Conservation (phyloP, 2,329 filamentous ascomycete genomes). For the Penicillium sp. region DNA sequence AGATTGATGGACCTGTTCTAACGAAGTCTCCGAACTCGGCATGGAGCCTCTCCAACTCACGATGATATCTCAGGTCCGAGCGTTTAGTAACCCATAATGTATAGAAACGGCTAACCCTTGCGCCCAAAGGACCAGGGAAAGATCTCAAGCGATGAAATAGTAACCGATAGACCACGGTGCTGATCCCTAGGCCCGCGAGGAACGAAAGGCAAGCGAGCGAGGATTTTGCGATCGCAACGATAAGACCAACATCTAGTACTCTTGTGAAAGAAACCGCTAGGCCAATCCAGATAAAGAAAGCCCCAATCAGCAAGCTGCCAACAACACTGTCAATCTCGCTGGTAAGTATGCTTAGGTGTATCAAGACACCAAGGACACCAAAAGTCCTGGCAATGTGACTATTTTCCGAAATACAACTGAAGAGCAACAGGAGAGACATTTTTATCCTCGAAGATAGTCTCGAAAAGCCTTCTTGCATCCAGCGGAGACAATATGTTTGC, state of each 20-base stretch:
- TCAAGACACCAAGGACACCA: not conserved
- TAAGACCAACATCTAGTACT: not conserved
- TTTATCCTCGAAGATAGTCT: not conserved
- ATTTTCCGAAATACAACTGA: not conserved
- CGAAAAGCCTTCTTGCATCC: not conserved
- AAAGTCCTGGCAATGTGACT: not conserved
- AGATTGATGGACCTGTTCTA: constrained; percentile 27
- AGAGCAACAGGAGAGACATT: not conserved
- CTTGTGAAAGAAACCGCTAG: not conserved
- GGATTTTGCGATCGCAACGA: not conserved
- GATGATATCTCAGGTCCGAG: constrained; percentile 34
- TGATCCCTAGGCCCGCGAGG: constrained; percentile 5
- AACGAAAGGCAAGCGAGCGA: constrained; percentile 6
- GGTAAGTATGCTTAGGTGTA: not conserved
- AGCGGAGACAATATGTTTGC: not conserved
- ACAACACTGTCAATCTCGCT: constrained; percentile 1
- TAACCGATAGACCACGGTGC: constrained; percentile 18
- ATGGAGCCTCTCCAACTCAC: constrained; percentile 37
- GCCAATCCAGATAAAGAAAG: not conserved
- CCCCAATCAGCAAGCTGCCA: constrained; percentile 1
- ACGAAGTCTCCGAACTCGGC: constrained; percentile 42
- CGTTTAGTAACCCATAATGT: constrained; percentile 25
- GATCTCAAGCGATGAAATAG: constrained; percentile 27
- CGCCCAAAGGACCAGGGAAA: constrained; percentile 22
- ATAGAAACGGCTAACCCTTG: constrained; percentile 34